phyloP scores from a whole-genome alignment of 441 rosid genomes.

The Caryocar brasiliense region DNA sequence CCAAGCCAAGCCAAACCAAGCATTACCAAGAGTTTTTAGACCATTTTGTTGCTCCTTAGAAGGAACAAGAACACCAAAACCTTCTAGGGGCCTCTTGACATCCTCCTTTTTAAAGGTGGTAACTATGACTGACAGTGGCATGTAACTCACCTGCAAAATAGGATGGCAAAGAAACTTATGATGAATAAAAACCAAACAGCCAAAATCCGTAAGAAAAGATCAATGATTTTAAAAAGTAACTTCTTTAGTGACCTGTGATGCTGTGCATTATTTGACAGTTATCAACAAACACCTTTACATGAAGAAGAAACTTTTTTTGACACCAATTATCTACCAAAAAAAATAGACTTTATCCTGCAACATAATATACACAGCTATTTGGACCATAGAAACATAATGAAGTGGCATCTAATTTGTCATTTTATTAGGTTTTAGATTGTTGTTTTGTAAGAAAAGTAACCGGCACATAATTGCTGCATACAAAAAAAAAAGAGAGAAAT shows the following conservation, averaged over 20 bases:
- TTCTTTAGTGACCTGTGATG: conserved; percentile 1
- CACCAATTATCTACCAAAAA: neutral
- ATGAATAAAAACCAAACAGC: neutral
- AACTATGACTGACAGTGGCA: conserved; percentile 76
- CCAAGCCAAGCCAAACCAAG: conserved; percentile 10
- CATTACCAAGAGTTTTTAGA: conserved; percentile 75
- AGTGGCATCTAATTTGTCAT: neutral
- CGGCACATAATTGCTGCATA: too few species aligned
- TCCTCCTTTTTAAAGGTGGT: conserved; percentile 79
- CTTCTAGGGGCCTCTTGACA: conserved; percentile 81
- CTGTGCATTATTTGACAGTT: neutral
- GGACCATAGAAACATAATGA: neutral
- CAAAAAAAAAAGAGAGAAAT: too few species aligned
- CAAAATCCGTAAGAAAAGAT: neutral
- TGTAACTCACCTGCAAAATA: conserved; percentile 49
- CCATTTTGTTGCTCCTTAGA: conserved; percentile 80
- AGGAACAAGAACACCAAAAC: conserved; percentile 93
- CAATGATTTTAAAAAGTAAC: neutral
- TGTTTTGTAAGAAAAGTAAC: neutral
- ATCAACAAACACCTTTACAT: neutral
- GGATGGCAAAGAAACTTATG: conserved; percentile 1
- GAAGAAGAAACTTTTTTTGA: neutral
- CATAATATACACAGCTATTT: neutral
- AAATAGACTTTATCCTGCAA: neutral
- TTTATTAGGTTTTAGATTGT: neutral